Percentiles rank a stretch among this genome's conserved stretches.
Evolutionary conservation across 163 green algal species (phyloP).

Genomic region (Volvox carteri): DNA sequence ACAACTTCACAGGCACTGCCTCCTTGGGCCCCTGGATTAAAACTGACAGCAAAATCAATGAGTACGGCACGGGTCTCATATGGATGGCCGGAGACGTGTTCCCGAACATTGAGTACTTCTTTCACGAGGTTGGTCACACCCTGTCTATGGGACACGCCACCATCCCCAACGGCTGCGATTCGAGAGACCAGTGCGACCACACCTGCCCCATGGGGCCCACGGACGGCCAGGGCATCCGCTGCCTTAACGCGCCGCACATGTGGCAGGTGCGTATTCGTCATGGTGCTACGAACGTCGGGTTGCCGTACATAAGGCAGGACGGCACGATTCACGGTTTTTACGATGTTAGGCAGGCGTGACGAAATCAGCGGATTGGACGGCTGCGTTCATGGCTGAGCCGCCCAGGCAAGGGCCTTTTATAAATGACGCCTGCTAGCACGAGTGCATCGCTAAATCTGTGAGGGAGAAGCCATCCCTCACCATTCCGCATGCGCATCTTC

Average conservation of each 20-base stretch:
- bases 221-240: constrained; percentile 37
- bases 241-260: constrained; percentile 33
- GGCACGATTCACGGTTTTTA: no score
- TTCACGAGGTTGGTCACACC: constrained; percentile 44
- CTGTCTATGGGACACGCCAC: constrained; percentile 27
- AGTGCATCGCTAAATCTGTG: no score
- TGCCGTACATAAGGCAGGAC: no score
- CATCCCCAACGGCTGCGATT: not conserved
- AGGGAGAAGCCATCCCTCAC: no score
- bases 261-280: not conserved
- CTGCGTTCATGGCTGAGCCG: no score
- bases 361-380: no score
- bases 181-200: constrained; percentile 49
- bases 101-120: constrained; percentile 10
- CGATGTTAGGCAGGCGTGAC: no score
- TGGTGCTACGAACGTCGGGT: not conserved
- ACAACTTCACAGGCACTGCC: not conserved
- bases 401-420: no score
- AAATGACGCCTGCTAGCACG: no score
- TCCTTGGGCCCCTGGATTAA: constrained; percentile 24
- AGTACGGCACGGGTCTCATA: constrained; percentile 33
- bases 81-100: constrained; percentile 14
- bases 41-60: not conserved
- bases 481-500: no score
- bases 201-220: constrained; percentile 30